These are phyloP conservation scores for Calonectria pseudoreteaudii DNA, from an alignment of 2,329 filamentous ascomycete species.

Conservation along the genomic window DNA sequence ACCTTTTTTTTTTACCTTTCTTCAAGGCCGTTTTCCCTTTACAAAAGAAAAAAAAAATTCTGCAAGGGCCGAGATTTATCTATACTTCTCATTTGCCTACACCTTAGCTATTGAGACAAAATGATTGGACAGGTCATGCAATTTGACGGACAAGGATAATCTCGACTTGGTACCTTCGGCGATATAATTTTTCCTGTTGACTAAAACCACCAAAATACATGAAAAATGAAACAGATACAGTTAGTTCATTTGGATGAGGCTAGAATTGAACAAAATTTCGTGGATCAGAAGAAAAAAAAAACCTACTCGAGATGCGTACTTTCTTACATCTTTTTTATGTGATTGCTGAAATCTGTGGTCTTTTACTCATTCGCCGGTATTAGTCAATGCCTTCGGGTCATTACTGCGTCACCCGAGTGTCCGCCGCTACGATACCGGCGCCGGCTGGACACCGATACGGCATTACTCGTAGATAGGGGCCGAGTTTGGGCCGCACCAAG, in stretches of 20 bases:
- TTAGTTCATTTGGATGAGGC: neutral
- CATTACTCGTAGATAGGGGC: slow-evolving; percentile 17
- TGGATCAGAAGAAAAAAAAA: neutral
- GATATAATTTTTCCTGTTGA: neutral
- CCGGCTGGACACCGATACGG: slow-evolving; percentile 28
- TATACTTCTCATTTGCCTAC: neutral
- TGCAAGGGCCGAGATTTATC: no score
- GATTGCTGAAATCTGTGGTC: no score
- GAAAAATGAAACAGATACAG: neutral
- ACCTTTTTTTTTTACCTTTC: neutral
- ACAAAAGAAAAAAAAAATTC: neutral
- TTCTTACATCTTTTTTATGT: neutral
- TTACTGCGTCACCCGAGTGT: slow-evolving; percentile 16
- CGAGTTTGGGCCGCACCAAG: slow-evolving; percentile 5
- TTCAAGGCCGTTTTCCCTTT: neutral
- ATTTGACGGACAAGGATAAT: neutral
- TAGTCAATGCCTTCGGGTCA: slow-evolving; percentile 11
- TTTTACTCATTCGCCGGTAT: neutral
- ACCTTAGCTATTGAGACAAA: neutral
- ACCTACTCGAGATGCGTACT: neutral
- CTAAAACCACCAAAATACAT: neutral
- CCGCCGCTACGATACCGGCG: slow-evolving; percentile 14
- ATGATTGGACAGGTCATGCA: neutral
- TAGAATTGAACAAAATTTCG: neutral
- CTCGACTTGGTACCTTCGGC: neutral